A percentile compares a stretch with the other conserved stretches of the same genome.
Evolutionary conservation across 1,139 yeast species (phyloP).

Genomic region (Lodderomyces margitis): DNA sequence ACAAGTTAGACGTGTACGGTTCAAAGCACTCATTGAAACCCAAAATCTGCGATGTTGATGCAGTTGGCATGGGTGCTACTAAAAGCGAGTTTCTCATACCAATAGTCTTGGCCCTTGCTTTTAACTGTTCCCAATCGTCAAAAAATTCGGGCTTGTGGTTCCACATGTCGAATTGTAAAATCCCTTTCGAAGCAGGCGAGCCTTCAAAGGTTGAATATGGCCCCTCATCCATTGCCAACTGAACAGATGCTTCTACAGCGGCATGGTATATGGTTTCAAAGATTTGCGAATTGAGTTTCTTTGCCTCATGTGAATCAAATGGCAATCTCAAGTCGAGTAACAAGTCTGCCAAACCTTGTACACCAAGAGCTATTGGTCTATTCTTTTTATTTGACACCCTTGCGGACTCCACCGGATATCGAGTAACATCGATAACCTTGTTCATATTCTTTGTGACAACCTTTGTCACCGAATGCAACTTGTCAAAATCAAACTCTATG

Average conservation of each 20-base stretch:
- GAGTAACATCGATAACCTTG: constrained; percentile 73
- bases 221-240: constrained; percentile 65
- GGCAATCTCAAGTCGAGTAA: constrained; percentile 75
- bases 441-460: constrained; percentile 74
- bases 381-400: constrained; percentile 67
- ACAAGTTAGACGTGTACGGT: constrained; percentile 86
- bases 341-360: constrained; percentile 88
- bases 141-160: constrained; percentile 66
- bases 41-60: constrained; percentile 86
- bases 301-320: constrained; percentile 74
- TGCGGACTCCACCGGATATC: constrained; percentile 75
- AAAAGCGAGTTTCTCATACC: constrained; percentile 82
- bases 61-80: constrained; percentile 95
- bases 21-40: constrained; percentile 92
- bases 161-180: constrained; percentile 81
- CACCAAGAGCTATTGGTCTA: constrained; percentile 87
- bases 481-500: constrained; percentile 63
- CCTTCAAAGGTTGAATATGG: constrained; percentile 68
- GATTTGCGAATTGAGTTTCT: constrained; percentile 68
- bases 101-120: constrained; percentile 53
- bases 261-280: constrained; percentile 91
- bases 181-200: constrained; percentile 81
- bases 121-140: constrained; percentile 71
- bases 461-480: constrained; percentile 70
- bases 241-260: constrained; percentile 76